These are phyloP conservation scores for Rhododendron kiyosumense DNA, from an alignment of 148 eudicot genomes.

Conservation along the genomic window DNA sequence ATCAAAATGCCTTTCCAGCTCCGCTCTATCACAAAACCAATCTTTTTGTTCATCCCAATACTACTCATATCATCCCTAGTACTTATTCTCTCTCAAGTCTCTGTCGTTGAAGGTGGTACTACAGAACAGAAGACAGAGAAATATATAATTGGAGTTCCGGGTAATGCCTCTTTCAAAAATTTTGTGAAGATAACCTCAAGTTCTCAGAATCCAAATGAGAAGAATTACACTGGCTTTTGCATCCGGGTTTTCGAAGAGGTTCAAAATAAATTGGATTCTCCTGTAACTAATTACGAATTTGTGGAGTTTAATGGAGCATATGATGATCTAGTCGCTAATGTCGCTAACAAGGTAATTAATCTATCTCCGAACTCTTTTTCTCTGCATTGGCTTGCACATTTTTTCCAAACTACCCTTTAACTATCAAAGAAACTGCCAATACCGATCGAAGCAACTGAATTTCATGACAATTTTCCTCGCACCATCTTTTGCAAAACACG, in stretches of 20 bases:
- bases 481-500: too few species aligned
- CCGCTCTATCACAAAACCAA: neutral
- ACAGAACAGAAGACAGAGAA: neutral
- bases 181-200: neutral
- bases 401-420: too few species aligned
- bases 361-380: neutral
- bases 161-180: neutral
- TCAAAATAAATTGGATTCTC: neutral
- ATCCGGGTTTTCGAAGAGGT: conserved; percentile 2
- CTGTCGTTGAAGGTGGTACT: neutral
- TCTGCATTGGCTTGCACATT: too few species aligned
- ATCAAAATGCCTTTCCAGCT: neutral
- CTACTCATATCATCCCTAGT: neutral
- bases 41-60: neutral
- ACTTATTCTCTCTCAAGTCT: neutral
- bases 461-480: too few species aligned
- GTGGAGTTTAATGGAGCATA: conserved; percentile 1
- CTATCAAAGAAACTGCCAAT: too few species aligned
- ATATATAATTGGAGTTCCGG: conserved; percentile 2
- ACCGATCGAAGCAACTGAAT: too few species aligned
- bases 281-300: neutral
- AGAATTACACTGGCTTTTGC: conserved; percentile 1
- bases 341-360: conserved; percentile 9
- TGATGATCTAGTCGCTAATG: conserved; percentile 3
- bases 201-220: neutral